phyloP scores from a whole-genome alignment of 441 rosid species.

The Geranium incanum region DNA sequence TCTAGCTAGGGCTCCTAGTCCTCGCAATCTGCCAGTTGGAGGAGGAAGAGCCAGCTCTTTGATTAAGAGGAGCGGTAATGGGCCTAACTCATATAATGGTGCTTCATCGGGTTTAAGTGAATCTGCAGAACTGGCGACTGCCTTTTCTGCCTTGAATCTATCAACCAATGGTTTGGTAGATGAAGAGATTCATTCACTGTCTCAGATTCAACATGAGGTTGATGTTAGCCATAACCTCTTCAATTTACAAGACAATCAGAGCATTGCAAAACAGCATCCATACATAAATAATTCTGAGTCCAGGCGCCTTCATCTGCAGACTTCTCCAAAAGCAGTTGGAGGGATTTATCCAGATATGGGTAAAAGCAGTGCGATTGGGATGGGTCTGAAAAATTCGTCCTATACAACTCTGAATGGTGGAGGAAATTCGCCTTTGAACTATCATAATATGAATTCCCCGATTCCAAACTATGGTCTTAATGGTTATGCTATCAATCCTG shows the following conservation, averaged over 20 bases:
- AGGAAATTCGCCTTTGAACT: constrained; percentile 36
- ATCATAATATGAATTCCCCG: constrained; percentile 40
- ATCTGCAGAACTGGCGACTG: constrained; percentile 42
- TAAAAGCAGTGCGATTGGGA: constrained; percentile 15
- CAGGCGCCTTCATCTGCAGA: constrained; percentile 12
- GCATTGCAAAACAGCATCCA: constrained; percentile 27
- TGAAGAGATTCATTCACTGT: constrained; percentile 31
- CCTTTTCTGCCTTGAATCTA: constrained; percentile 59
- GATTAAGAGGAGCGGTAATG: constrained; percentile 37
- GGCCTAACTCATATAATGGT: constrained; percentile 36
- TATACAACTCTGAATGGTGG: constrained; percentile 40
- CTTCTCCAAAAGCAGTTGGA: neutral
- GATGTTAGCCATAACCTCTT: constrained; percentile 35
- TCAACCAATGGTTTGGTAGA: constrained; percentile 31
- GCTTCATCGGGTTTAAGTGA: constrained; percentile 34
- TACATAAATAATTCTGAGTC: constrained; percentile 27
- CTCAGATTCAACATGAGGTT: constrained; percentile 26
- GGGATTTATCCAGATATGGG: constrained; percentile 18
- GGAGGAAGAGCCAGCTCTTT: constrained; percentile 40
- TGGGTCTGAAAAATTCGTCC: constrained; percentile 17
- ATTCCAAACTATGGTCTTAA: constrained; percentile 37
- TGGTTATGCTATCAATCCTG: constrained; percentile 39
- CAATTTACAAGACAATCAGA: constrained; percentile 34
- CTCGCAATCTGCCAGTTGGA: constrained; percentile 51
- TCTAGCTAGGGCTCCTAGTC: constrained; percentile 52